Base-by-base conservation (phyloP, 305 asterid genomes). In the Plantago coronopus region DNA sequence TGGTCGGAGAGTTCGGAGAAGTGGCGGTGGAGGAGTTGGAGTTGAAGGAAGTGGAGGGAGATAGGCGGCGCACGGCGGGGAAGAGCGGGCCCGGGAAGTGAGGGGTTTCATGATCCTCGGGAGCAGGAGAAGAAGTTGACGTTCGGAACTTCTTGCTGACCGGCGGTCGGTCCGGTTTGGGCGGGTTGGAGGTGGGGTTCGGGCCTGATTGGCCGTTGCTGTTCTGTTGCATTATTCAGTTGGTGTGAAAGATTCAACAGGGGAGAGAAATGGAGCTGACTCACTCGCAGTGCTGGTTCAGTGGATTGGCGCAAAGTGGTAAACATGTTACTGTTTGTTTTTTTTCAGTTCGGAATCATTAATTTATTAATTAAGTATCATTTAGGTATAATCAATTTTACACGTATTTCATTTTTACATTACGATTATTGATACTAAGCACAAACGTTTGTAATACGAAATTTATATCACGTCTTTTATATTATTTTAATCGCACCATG, bases 51-150 rank as follows among this genome's bases (percentile, higher is more conserved):
- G 82, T 69, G 18, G 73, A 47, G 2, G 78, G 69, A 62, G 89
- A 70, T 61, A 76, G 54, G 56, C 86, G 95, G 66, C 84, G 95
- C 63, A 73, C 79, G 62, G 86, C 72, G 51, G 91, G 86, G 76
- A 78, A 77, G 58, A 78, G 84, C 16, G 88, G 80, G 21, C 78
- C 82, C 8, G 82, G 78, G 59, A 73, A 66, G 77, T 76, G 90
- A 8, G 81, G 76, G 22, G 79, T 50, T 44, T 61, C 65, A 58
- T 79, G 31, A 37, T 73, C 79, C 17, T 59, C 81, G 17, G 76
- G 15, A 59, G 69, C 48, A n/a, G 76, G 61, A 18, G 80, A 34
- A 29, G 73, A 34, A 1, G 37, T 29, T 29, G 62, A 4, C 12
- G 87, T 82, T 74, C 76, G 81, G 59, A 80, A 82, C 75, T 83